phyloP scores from a whole-genome alignment of 768 basidiomycete genomes.

The Hericium rajendrae region DNA sequence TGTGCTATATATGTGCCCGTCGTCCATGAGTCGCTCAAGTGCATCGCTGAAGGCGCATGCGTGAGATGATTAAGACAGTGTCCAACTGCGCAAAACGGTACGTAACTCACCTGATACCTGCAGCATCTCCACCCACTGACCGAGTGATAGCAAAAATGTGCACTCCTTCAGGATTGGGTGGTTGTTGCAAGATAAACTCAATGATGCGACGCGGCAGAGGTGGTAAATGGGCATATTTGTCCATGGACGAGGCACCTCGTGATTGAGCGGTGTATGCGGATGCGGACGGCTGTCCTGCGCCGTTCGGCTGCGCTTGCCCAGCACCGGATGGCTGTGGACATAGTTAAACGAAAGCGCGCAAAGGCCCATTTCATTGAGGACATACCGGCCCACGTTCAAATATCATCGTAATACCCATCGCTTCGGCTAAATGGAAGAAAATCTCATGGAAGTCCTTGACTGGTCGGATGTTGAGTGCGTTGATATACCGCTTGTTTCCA shows the following conservation, averaged over 20 bases:
- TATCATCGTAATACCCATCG: slow-evolving; percentile 56
- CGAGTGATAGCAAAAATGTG: slow-evolving; percentile 67
- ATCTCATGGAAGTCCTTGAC: slow-evolving; percentile 67
- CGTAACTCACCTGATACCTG: slow-evolving; percentile 38
- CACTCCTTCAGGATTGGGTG: slow-evolving; percentile 51
- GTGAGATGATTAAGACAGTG: background rate
- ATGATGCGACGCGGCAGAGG: slow-evolving; percentile 55
- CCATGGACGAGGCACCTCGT: slow-evolving; percentile 2
- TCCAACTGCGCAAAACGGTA: background rate
- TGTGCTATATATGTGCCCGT: slow-evolving; percentile 72
- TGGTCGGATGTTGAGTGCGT: slow-evolving; percentile 62
- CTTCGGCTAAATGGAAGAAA: slow-evolving; percentile 74
- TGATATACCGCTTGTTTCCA: slow-evolving; percentile 72
- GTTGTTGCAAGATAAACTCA: slow-evolving; percentile 44
- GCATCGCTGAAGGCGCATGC: slow-evolving; percentile 39
- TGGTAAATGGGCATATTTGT: slow-evolving; percentile 40
- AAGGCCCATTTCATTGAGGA: no score
- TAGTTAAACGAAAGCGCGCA: background rate
- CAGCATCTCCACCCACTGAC: slow-evolving; percentile 47
- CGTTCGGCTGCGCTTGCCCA: slow-evolving; percentile 5
- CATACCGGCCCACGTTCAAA: slow-evolving; percentile 56
- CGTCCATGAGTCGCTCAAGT: slow-evolving; percentile 68
- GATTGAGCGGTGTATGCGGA: slow-evolving; percentile 27
- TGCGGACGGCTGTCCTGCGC: slow-evolving; percentile 4
- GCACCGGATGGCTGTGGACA: slow-evolving; percentile 16